Conservation (phyloP, 163 green algal species). For the Trebouxiophyceae sp. region DNA sequence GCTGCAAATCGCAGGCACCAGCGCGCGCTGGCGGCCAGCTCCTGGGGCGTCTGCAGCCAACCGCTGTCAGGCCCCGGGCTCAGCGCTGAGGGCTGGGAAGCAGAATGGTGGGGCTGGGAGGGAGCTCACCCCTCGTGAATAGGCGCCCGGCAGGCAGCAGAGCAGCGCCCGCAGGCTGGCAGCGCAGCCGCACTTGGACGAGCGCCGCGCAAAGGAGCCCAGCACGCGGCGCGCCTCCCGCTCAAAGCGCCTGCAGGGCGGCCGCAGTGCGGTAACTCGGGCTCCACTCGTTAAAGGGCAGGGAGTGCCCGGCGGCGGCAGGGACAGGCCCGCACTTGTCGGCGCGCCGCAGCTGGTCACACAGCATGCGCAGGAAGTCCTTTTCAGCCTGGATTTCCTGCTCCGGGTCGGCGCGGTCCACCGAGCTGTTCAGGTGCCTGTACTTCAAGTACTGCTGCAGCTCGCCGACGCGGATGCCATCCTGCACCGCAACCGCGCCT, state of each 20-base stretch:
- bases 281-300: no score
- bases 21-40: constrained; percentile 8
- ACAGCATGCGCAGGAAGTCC: not conserved
- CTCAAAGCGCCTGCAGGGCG: not conserved
- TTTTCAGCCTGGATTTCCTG: not conserved
- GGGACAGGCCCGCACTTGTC: not conserved
- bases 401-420: not conserved
- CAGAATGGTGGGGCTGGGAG: no score
- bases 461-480: no score
- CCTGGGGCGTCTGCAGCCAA: not conserved
- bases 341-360: not conserved
- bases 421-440: not conserved
- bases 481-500: no score
- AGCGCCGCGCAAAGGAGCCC: not conserved
- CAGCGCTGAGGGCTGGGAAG: no score
- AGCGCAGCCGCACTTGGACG: not conserved
- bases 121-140: no score
- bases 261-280: no score
- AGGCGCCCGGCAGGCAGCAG: not conserved
- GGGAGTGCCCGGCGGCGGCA: not conserved
- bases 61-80: no score
- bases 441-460: not conserved
- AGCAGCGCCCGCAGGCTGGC: not conserved
- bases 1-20: constrained; percentile 17
- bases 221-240: not conserved